A percentile compares a stretch with the other conserved stretches of the same genome.
These are phyloP conservation scores for Cutaneotrichosporon sp. DNA, from an alignment of 1,284 basidiomycete species.

Conservation along the genomic window DNA sequence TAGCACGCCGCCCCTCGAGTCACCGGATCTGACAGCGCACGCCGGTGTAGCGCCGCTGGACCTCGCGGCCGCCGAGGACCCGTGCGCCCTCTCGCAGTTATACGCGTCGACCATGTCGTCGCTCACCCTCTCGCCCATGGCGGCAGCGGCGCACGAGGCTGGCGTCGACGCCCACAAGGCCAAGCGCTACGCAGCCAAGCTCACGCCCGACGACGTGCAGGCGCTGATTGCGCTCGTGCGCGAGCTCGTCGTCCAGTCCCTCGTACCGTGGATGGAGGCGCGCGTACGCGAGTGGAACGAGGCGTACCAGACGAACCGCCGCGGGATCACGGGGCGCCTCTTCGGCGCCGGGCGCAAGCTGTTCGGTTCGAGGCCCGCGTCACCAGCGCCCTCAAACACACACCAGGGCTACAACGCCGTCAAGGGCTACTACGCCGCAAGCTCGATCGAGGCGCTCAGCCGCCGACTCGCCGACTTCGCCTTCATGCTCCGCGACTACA, in stretches of 20 bases:
- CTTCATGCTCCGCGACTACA: slow-evolving; percentile 87
- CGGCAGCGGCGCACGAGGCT: slow-evolving; percentile 23
- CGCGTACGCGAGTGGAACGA: slow-evolving; percentile 94
- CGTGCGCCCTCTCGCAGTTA: slow-evolving; percentile 41
- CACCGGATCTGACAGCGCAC: slow-evolving; percentile 33
- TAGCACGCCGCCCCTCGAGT: slow-evolving; percentile 18
- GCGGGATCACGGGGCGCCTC: slow-evolving; percentile 83
- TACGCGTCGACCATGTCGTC: slow-evolving; percentile 48
- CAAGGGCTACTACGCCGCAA: slow-evolving; percentile 55
- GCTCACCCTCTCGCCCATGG: slow-evolving; percentile 41
- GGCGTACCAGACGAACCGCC: slow-evolving; percentile 76
- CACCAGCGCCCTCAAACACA: slow-evolving; percentile 26
- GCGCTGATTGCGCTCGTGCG: slow-evolving; percentile 78
- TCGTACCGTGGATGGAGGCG: slow-evolving; percentile 96
- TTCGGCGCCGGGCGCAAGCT: slow-evolving; percentile 68
- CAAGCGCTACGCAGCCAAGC: slow-evolving; percentile 48
- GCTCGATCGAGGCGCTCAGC: slow-evolving; percentile 55
- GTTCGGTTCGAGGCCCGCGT: slow-evolving; percentile 52
- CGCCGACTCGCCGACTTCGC: slow-evolving; percentile 90
- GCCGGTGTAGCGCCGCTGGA: slow-evolving; percentile 21
- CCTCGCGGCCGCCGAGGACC: slow-evolving; percentile 30
- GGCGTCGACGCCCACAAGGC: slow-evolving; percentile 17
- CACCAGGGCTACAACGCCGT: slow-evolving; percentile 44
- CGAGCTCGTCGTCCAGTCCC: slow-evolving; percentile 86
- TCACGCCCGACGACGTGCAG: slow-evolving; percentile 77